phyloP scores from a whole-genome alignment of 2,329 filamentous ascomycete species.

The Neoscytalidium dimidiatum region DNA sequence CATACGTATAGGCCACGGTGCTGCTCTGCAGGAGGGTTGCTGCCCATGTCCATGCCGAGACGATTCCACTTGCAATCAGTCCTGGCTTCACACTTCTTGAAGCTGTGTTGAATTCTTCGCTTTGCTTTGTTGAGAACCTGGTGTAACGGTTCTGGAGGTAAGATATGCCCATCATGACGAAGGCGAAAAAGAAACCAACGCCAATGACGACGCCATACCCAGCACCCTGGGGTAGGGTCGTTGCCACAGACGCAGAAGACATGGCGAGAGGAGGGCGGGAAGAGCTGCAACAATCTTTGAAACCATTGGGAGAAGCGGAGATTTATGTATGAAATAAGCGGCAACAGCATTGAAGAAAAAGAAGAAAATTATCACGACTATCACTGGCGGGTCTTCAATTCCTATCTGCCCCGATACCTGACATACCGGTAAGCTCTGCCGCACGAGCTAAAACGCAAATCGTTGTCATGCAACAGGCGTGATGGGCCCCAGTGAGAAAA shows the following conservation, averaged over 20 bases:
- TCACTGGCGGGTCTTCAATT: neutral
- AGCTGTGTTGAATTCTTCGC: slow-evolving; percentile 60
- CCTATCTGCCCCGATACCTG: neutral
- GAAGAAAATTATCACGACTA: neutral
- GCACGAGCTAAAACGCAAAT: neutral
- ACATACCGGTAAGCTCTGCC: neutral
- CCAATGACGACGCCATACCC: slow-evolving; percentile 38
- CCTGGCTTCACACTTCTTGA: slow-evolving; percentile 55
- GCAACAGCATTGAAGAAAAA: neutral
- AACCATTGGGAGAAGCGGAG: neutral
- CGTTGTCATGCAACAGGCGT: neutral
- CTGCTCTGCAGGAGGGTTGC: slow-evolving; percentile 33
- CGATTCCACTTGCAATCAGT: slow-evolving; percentile 55
- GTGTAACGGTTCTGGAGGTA: slow-evolving; percentile 42
- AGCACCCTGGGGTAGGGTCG: neutral
- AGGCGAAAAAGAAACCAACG: slow-evolving; percentile 36
- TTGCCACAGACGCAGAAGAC: slow-evolving; percentile 1
- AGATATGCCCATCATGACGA: slow-evolving; percentile 36
- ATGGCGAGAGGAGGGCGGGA: neutral
- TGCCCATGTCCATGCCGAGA: slow-evolving; percentile 32
- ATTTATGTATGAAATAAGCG: neutral
- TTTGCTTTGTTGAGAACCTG: slow-evolving; percentile 43
- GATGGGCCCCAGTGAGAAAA: neutral
- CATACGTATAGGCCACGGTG: slow-evolving; percentile 36
- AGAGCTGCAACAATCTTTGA: neutral